Evolutionary conservation across 1,139 yeast genomes (phyloP), one percentile per base, ranked within the genome.

Genomic region (Yamadazyma mexicana): DNA sequence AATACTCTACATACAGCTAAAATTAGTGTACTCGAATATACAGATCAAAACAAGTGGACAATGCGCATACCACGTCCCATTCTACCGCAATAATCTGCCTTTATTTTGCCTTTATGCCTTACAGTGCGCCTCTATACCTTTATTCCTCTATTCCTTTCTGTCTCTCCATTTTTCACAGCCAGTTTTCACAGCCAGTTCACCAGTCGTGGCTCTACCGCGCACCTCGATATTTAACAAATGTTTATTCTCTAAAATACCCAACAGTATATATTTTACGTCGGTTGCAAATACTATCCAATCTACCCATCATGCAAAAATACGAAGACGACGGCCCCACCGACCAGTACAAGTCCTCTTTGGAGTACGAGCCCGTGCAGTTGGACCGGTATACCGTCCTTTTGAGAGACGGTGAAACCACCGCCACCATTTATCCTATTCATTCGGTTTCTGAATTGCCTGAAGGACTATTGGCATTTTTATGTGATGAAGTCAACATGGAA

Each of bases 401-500:
- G 25, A 84, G 87, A 56, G 97, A 91, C 59, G 92, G 92, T 9
- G 91, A 86, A 52, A 88, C 96, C 1, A 81, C 91, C 1, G 97
- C 97, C 1, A 89, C 97, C 5, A 83, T 91, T 44, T 88, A 88
- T 55, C 97, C 98, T 2, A 77, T 92, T 15, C 78, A 81, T 48
- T 74, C 79, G 18, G 72, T 81, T 0, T 69, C 69, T 18, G 77
- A 73, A 18, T 66, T 92, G 12, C 98, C 98, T 0, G 77, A 78
- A 2, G 94, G 89, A 0, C 69, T 92, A 18, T 61, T 88, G 35
- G 85, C 86, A 17, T 89, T 91, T 56, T 60, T 92, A 31, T 81
- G 94, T 49, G 97, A 89, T 55, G 98, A 92, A 65, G 85, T 87
- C 64, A 92, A 92, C 59, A 84, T 86, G 81, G 98, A 92, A 58